Percentiles rank a stretch among this genome's conserved stretches.
These are phyloP conservation scores for Tetrahymena malaccensis DNA, from an alignment of 73 alveolate species.

Conservation along the genomic window DNA sequence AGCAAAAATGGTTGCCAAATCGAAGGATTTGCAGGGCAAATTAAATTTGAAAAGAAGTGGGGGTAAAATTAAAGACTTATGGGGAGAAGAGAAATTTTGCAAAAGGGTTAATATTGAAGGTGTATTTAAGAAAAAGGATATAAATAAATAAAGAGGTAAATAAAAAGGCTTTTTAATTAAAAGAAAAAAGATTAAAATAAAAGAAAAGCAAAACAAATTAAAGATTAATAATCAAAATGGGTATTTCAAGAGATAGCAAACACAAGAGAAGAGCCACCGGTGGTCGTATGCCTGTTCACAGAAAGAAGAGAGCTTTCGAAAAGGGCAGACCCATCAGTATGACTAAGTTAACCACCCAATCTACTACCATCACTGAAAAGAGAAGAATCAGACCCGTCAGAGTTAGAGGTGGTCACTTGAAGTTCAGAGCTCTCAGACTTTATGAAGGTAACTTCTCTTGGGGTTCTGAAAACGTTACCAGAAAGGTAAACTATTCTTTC, in stretches of 20 bases:
- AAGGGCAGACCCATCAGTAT: constrained; percentile 90
- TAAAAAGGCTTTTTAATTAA: background rate
- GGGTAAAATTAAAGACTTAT: background rate
- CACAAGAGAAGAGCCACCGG: constrained; percentile 95
- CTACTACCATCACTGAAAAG: constrained; percentile 12
- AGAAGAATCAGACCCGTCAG: constrained; percentile 55
- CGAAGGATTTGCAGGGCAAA: background rate
- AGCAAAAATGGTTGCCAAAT: background rate
- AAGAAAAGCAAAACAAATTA: background rate
- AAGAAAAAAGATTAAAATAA: background rate
- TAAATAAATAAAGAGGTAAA: background rate
- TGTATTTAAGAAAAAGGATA: background rate
- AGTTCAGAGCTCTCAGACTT: constrained; percentile 89
- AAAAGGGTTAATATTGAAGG: background rate
- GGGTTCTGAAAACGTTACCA: constrained; percentile 72
- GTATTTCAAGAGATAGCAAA: constrained; percentile 92
- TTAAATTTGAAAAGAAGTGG: background rate
- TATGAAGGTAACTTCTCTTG: constrained; percentile 92
- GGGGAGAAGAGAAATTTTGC: background rate
- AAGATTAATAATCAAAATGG: constrained; percentile 55
- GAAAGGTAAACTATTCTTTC: background rate
- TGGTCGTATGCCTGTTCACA: constrained; percentile 96
- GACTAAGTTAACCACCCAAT: constrained; percentile 60
- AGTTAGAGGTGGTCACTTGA: constrained; percentile 86
- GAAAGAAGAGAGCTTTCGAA: constrained; percentile 95